Evolutionary conservation across 2,329 filamentous ascomycete genomes (phyloP), one percentile per base, ranked within the genome.

Genomic region (Coniella vitis): DNA sequence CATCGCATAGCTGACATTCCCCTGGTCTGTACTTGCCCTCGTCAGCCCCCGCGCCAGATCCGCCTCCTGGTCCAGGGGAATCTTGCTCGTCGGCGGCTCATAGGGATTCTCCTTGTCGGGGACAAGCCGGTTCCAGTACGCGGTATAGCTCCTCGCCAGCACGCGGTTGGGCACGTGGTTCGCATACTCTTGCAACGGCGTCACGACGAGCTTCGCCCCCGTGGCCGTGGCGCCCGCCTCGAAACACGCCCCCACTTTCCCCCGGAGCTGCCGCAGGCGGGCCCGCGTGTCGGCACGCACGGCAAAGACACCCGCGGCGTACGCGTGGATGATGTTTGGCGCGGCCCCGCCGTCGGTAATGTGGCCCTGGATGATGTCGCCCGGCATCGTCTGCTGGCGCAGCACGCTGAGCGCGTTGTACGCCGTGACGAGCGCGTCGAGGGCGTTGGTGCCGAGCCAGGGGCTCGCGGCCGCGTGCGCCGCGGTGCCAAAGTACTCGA

Each of bases 11-110:
- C 73, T 79, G 47, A 82, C 61, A 53, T 83, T 71, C 0, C 79
- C 79, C 62, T 81, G 76, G 57, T 83, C 79, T 0, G 76, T 80
- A 54, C 74, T 78, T 4, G 78, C 77, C 56, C 67, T 70, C n/a
- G 70, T 73, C 20, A 63, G 58, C 0, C 71, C 70, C 4, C 61
- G 57, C 9, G 68, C 60, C 45, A 68, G 61, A 48, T 74, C 72
- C 7, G 69, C 42, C 3, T 71, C 68, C 10, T 65, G 64, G 25
- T 69, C 63, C 1, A 47, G 16, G 1, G 51, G 51, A 21, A 53
- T 53, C 20, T 13, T 50, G 12, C 43, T 47, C 5, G 39, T 53
- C 12, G 51, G 51, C 14, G 51, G 44, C 17, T 47, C 47, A 3
- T 35, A 31, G 3, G 51, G 47, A 13, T 53, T 31, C 10, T 40